Evolutionary conservation across 345 rosid species (phyloP).

Genomic region (Pelargonium nanum): DNA sequence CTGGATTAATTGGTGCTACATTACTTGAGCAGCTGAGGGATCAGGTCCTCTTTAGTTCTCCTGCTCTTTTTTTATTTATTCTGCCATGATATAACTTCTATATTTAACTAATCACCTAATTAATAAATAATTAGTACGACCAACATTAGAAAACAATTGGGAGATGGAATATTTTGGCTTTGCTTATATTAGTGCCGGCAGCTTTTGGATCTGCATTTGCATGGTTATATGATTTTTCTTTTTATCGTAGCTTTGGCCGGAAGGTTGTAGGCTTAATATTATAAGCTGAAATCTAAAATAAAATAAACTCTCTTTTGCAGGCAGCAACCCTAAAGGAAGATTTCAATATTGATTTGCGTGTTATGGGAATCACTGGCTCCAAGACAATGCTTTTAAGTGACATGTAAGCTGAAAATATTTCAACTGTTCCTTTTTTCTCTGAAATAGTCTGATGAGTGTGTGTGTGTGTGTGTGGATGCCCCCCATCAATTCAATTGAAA

Average conservation of each 20-base stretch:
- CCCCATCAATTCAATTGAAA: no score
- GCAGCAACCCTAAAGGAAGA: slow-evolving; percentile 90
- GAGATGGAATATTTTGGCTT: not conserved
- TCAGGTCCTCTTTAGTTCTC: slow-evolving; percentile 42
- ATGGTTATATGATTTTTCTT: not conserved
- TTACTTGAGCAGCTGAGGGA: slow-evolving; percentile 92
- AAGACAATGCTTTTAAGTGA: slow-evolving; percentile 77
- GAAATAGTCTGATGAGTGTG: not conserved
- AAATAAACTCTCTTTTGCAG: slow-evolving; percentile 15
- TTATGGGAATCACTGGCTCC: slow-evolving; percentile 85
- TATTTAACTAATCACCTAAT: not conserved
- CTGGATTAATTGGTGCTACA: slow-evolving; percentile 90
- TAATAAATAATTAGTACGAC: no score
- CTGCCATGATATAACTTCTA: not conserved
- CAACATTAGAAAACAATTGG: not conserved
- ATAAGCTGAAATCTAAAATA: not conserved
- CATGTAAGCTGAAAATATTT: slow-evolving; percentile 41
- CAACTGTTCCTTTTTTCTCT: not conserved
- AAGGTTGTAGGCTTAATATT: not conserved
- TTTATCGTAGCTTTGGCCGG: not conserved
- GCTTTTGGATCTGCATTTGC: not conserved
- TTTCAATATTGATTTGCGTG: slow-evolving; percentile 91
- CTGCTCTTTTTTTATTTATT: not conserved
- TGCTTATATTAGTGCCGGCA: not conserved
- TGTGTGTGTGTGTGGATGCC: not conserved